Percentiles rank a stretch among this genome's conserved stretches.
These are phyloP conservation scores for Pseudogymnoascus sp. DNA, from an alignment of 2,329 filamentous ascomycete genomes.

Conservation along the genomic window DNA sequence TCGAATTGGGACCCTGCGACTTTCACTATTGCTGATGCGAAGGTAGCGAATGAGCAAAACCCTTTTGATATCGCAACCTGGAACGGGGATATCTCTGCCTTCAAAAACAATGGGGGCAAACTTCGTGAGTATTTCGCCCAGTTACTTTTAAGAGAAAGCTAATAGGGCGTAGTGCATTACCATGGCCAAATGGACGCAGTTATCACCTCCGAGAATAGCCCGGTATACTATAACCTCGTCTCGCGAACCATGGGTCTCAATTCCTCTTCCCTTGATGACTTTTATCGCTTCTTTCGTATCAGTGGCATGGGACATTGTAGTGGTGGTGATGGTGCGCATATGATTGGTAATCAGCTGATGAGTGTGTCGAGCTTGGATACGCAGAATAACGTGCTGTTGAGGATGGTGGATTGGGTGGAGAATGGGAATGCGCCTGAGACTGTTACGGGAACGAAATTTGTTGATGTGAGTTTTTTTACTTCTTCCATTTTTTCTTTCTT, in stretches of 20 bases:
- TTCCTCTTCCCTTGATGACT: background rate
- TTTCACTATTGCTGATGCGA: too few species aligned
- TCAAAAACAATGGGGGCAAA: too few species aligned
- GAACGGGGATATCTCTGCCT: too few species aligned
- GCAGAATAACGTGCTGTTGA: background rate
- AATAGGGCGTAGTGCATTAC: background rate
- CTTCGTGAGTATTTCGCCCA: too few species aligned
- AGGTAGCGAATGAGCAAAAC: too few species aligned
- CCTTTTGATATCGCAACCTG: too few species aligned
- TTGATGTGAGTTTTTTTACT: too few species aligned
- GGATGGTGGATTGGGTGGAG: background rate
- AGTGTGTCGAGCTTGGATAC: background rate
- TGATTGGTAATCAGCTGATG: background rate
- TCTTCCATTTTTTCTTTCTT: too few species aligned
- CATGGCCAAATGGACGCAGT: background rate
- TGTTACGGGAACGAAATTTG: background rate
- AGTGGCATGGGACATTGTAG: background rate
- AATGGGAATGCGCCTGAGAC: background rate
- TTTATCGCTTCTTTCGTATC: background rate
- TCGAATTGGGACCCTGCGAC: too few species aligned
- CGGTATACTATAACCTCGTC: background rate
- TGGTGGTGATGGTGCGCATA: background rate
- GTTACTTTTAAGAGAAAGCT: too few species aligned
- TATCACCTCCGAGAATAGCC: background rate
- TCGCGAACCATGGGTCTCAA: background rate